Evolutionary conservation across 495 filamentous ascomycete species (phyloP), one percentile per base, ranked within the genome.

Genomic region (Penicillium crystallinum): DNA sequence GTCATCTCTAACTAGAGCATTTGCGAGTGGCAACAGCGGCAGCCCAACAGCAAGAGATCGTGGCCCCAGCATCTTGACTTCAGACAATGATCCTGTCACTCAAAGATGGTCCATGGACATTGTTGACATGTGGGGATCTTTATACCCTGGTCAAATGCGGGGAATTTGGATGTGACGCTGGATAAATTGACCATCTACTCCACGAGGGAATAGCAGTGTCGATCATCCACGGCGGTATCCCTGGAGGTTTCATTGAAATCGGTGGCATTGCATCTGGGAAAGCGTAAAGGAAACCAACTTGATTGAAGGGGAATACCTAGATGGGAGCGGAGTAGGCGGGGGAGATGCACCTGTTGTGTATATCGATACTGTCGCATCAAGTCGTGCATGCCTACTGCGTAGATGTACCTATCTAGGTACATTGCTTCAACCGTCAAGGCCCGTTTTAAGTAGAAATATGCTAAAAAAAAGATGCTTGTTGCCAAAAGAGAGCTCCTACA

Each of bases 1-100:
- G 55, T 63, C 56, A 2, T 64, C 44, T 37, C 63, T 54, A 6
- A 64, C 63, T 22, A 70, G 59, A 4, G 65, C 65, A 42, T 61
- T 40, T 36, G 55, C 49, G 9, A 44, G 35, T 27, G 59, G 57
- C 6, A 63, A 25, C 1, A 59, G 27, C 14, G 59, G 52, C 50
- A 66, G 23, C 19, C 17, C 22, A 29, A 58, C 19, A 33, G 52
- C 47, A 33, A 64, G 25, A 45, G 51, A 41, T 8, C 56, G 25
- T 1, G 38, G 38, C 4, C 34, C 46, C n/a, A 58, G 37, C 61
- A 52, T 49, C 23, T 27, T 27, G 27, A 17, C 6, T 23, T n/a
- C 14, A 14, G 21, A 9, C 3, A 12, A 17, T 15, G 23, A 15
- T 8, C 18, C 3, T 19, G 29, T 12, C 23, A 21, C 25, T 38